Base-by-base conservation (phyloP, 352 stramenopile species). In the Phytophthora pini region DNA sequence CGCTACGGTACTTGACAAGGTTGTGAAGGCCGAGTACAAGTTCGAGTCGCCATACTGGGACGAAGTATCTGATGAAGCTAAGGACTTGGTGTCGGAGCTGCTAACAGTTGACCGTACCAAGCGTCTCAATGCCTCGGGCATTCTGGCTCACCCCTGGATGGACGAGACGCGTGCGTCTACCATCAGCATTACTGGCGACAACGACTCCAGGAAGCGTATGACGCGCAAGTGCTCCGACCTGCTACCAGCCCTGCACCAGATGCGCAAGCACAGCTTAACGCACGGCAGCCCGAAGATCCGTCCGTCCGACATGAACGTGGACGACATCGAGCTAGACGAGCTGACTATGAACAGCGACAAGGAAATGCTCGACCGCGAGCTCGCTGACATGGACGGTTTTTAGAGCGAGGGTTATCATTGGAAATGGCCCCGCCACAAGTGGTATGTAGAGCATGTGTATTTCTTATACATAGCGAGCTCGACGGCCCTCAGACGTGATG, bases 31-130 rank as follows among this genome's bases (percentile, higher is more conserved):
- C 27, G 74, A 85, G 43, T 99, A 98, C 75, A 82, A 96, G 72
- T 99, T 96, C 49, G 79, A 88, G 24, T 77, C 84, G 15, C 84
- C 87, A 2, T 96, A 98, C 59, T 99, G 97, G 97, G 94, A 99
- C 65, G 74, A 88, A 10, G 98, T 99, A 26, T 98, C 90, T 8
- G 70, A 87, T 17, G 80, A 90, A 34, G 97, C 97, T 1, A 99
- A 98, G 71, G 88, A 98, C 46, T 96, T 99, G 57, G 97, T 99
- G n/a, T 74, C 67, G 22, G 87, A 86, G 43, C 68, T 99, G 55
- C 70, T 99, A 48, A 91, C 87, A 20, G 94, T 98, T 26, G 87
- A 98, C 74, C 91, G 94, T 1, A 74, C 63, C 4, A 64, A 89
- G 51, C 77, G 92, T 10, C 70, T 95, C 8, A 87, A 84, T 45